phyloP scores from a whole-genome alignment of 2,329 filamentous ascomycete genomes.

The Pseudomassariella vexata region DNA sequence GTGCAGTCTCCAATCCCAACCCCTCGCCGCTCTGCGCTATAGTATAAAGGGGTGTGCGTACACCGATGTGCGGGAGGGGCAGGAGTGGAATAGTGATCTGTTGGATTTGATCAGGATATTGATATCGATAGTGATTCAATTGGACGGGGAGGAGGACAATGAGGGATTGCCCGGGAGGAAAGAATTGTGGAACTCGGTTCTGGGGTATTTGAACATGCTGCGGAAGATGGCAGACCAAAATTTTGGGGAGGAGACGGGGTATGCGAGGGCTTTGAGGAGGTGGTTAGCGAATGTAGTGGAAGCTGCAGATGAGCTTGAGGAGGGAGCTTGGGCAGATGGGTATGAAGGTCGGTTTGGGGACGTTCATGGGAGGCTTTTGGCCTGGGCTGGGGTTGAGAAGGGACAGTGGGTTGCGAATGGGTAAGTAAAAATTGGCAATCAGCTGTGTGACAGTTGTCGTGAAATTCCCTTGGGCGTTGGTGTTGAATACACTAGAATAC shows the following conservation, averaged over 20 bases:
- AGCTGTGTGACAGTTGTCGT: no score
- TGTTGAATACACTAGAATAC: no score
- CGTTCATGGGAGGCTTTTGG: conserved; percentile 17
- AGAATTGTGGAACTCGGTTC: no score
- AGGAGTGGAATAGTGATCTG: conserved; percentile 20
- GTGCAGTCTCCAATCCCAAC: conserved; percentile 13
- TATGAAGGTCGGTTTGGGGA: conserved; percentile 16
- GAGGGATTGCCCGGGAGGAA: no score
- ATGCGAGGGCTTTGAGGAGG: no score
- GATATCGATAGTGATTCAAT: conserved; percentile 10
- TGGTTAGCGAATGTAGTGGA: no score
- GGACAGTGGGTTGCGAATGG: conserved; percentile 1
- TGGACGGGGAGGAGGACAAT: conserved; percentile 7
- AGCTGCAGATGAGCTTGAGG: conserved; percentile 6
- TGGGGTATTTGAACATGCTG: no score
- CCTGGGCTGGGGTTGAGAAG: conserved; percentile 17
- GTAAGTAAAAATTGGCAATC: no score
- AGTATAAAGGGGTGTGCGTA: conserved; percentile 19
- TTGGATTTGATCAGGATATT: conserved; percentile 15
- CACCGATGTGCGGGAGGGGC: conserved; percentile 9
- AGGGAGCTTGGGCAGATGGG: conserved; percentile 9
- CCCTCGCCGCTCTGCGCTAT: conserved; percentile 15
- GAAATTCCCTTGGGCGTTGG: no score
- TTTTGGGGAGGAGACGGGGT: no score
- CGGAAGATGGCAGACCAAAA: no score